Percentiles rank a stretch among this genome's conserved stretches.
These are phyloP conservation scores for Epichloe brachyelytri DNA, from an alignment of 2,329 filamentous ascomycete species.

Conservation along the genomic window DNA sequence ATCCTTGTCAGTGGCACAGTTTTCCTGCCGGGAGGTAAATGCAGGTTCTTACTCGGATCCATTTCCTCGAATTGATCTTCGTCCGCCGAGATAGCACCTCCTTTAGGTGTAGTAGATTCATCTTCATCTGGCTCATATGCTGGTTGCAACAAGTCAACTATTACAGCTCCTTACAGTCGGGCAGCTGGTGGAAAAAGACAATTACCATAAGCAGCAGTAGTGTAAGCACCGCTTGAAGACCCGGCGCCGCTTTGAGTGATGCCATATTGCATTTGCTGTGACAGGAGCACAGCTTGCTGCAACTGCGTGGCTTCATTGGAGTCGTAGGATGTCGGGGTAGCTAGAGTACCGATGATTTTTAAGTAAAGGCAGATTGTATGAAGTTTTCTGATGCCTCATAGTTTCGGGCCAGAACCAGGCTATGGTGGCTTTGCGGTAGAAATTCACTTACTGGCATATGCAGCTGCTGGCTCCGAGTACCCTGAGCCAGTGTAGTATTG, in stretches of 20 bases:
- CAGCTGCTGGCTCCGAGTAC: neutral
- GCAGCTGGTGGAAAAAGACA: neutral
- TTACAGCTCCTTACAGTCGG: neutral
- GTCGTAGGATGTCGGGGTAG: neutral
- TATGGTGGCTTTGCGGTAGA: neutral
- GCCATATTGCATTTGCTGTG: neutral
- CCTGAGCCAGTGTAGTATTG: neutral
- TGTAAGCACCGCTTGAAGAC: neutral
- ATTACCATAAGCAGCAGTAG: neutral
- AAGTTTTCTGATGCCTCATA: neutral
- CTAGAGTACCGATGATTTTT: neutral
- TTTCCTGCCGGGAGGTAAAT: too few species aligned
- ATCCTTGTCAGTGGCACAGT: neutral
- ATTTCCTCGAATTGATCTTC: conserved; percentile 13
- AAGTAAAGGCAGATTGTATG: neutral
- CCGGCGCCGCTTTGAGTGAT: neutral
- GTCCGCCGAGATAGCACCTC: neutral
- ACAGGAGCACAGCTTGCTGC: neutral
- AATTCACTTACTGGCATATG: neutral
- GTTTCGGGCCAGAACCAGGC: neutral
- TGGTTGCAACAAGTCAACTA: neutral
- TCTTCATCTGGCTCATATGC: conserved; percentile 5
- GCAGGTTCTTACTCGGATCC: conserved; percentile 23
- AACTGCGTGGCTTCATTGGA: neutral
- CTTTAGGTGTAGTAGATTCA: neutral